Conservation (phyloP, 352 stramenopile genomes). For the Pythium sukuiense region DNA sequence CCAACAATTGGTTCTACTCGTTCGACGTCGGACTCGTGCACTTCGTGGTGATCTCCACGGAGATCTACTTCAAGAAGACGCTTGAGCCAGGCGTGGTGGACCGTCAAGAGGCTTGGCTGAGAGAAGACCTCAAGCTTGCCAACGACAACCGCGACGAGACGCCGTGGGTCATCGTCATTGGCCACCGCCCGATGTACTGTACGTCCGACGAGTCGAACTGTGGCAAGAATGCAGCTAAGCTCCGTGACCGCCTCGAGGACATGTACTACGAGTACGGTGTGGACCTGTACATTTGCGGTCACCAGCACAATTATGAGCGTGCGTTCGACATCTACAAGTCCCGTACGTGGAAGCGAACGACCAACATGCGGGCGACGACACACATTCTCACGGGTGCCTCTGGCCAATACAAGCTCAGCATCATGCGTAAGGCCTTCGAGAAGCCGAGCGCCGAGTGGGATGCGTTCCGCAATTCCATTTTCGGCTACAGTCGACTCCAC, state of each 20-base stretch:
- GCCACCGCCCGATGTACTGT: constrained; percentile 89
- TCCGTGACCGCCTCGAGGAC: constrained; percentile 72
- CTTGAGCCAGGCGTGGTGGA: constrained; percentile 45
- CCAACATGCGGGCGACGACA: constrained; percentile 83
- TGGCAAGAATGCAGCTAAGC: constrained; percentile 55
- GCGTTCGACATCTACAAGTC: constrained; percentile 80
- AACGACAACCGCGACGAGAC: constrained; percentile 63
- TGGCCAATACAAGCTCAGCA: constrained; percentile 78
- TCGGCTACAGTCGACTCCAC: constrained; percentile 83
- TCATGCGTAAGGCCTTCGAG: constrained; percentile 81
- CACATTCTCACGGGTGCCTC: constrained; percentile 89
- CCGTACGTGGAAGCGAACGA: constrained; percentile 60
- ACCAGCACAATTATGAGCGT: constrained; percentile 92
- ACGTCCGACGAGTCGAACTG: constrained; percentile 77
- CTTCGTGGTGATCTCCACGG: constrained; percentile 84
- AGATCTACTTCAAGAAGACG: constrained; percentile 88
- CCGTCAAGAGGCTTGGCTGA: constrained; percentile 68
- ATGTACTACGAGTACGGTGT: constrained; percentile 79
- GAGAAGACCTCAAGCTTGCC: constrained; percentile 54
- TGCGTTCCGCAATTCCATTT: constrained; percentile 87
- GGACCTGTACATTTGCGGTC: constrained; percentile 87
- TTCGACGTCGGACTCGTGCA: constrained; percentile 86
- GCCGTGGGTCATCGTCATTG: constrained; percentile 86
- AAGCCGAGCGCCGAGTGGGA: constrained; percentile 61
- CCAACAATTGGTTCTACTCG: constrained; percentile 91